Conservation (phyloP, 495 filamentous ascomycete species). For the Hyaloscypha finlandica region DNA sequence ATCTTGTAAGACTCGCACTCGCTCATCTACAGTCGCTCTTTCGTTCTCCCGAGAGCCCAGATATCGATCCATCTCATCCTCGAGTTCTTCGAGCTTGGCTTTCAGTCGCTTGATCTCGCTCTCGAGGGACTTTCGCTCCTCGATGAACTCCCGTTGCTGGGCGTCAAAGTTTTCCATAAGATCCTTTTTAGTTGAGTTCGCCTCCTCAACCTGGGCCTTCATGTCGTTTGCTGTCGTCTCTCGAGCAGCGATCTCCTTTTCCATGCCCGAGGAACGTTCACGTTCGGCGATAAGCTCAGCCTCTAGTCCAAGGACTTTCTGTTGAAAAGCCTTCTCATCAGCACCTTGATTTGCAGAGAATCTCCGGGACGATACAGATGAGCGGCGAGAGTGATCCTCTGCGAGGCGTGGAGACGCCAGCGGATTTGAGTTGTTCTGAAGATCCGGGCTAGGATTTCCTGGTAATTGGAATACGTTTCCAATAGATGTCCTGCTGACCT, state of each 20-base stretch:
- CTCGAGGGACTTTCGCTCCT: slow-evolving; percentile 79
- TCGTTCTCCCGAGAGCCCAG: slow-evolving; percentile 83
- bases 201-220: slow-evolving; percentile 74
- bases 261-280: slow-evolving; percentile 50
- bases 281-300: slow-evolving; percentile 66
- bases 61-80: slow-evolving; percentile 85
- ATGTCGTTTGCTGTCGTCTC: slow-evolving; percentile 64
- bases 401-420: slow-evolving; percentile 37
- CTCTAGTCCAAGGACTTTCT: slow-evolving; percentile 68
- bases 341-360: slow-evolving; percentile 66
- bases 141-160: slow-evolving; percentile 81
- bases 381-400: slow-evolving; percentile 59
- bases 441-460: slow-evolving; percentile 28
- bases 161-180: slow-evolving; percentile 94
- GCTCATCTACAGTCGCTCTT: slow-evolving; percentile 65
- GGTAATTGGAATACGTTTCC: slow-evolving; percentile 61
- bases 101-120: slow-evolving; percentile 74
- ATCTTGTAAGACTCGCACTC: slow-evolving; percentile 64
- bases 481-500: slow-evolving; percentile 67
- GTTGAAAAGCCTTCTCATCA: slow-evolving; percentile 65
- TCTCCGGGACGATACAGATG: slow-evolving; percentile 65
- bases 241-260: slow-evolving; percentile 61
- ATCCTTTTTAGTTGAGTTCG: slow-evolving; percentile 88
- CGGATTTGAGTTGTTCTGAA: slow-evolving; percentile 46
- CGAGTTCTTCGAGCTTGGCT: slow-evolving; percentile 76